These are phyloP conservation scores for Neurospora pannonica DNA, from an alignment of 495 filamentous ascomycete genomes.

Conservation along the genomic window DNA sequence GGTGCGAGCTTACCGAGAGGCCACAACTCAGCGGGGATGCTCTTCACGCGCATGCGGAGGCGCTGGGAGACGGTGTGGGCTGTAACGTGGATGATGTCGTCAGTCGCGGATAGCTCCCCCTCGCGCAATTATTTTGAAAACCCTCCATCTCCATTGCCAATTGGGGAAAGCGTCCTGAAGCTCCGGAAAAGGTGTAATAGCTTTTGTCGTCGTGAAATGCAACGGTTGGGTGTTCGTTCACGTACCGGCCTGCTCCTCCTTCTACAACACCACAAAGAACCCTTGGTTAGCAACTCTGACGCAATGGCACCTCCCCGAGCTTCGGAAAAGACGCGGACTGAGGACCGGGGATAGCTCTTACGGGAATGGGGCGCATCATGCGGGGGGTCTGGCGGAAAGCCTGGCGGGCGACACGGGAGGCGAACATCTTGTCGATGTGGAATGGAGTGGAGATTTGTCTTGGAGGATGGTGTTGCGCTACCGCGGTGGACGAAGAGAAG, in stretches of 20 bases:
- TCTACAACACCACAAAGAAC: conserved; percentile 39
- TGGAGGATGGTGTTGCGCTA: conserved; percentile 2
- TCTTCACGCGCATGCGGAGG: conserved; percentile 65
- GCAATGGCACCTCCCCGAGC: conserved; percentile 8
- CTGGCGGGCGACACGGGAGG: conserved; percentile 44
- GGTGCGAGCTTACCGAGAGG: conserved; percentile 66
- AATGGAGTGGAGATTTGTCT: conserved; percentile 24
- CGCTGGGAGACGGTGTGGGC: conserved; percentile 97
- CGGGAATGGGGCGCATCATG: conserved; percentile 71
- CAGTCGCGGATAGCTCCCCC: conserved; percentile 9
- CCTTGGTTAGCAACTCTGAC: conserved; percentile 25
- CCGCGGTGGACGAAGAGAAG: background rate
- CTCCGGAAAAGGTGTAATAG: background rate
- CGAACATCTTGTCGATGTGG: conserved; percentile 49
- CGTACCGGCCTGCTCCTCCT: conserved; percentile 78
- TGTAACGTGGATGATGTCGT: conserved; percentile 27
- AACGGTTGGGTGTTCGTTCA: conserved; percentile 19
- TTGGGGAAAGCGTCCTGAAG: background rate
- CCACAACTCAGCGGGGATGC: conserved; percentile 87
- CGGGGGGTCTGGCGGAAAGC: conserved; percentile 50
- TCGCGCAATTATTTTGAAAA: background rate
- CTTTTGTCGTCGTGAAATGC: conserved; percentile 1
- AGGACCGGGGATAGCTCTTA: conserved; percentile 38
- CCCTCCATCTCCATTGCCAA: background rate
- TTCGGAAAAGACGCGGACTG: background rate